Percentiles rank a stretch among this genome's conserved stretches.
phyloP scores from a whole-genome alignment of 2,329 filamentous ascomycete genomes.

The Fusarium sp. region DNA sequence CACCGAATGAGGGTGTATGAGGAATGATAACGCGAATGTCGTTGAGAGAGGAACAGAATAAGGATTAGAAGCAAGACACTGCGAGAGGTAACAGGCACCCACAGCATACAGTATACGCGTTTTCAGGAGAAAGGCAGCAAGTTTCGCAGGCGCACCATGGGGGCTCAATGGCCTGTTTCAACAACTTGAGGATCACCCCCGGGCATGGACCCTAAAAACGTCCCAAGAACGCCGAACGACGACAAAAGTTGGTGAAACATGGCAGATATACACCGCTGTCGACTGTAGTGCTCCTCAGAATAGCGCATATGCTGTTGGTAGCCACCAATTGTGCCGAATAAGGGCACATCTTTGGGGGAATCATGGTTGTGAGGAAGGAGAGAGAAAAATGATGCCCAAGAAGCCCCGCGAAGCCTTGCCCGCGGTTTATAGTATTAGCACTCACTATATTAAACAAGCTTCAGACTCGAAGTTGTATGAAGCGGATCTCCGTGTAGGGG shows the following conservation, averaged over 20 bases:
- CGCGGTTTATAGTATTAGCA: constrained; percentile 7
- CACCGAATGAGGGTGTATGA: constrained; percentile 8
- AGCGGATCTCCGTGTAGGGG: constrained; percentile 8
- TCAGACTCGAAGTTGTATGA: neutral
- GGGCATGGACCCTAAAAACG: constrained; percentile 29
- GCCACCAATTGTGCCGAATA: neutral
- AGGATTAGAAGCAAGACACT: neutral
- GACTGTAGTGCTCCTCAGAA: constrained; percentile 6
- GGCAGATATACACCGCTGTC: constrained; percentile 6
- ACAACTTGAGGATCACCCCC: constrained; percentile 21
- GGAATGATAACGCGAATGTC: constrained; percentile 2
- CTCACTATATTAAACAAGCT: constrained; percentile 23
- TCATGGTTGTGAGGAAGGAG: constrained; percentile 4
- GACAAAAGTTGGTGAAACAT: constrained; percentile 12
- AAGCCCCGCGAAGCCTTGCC: constrained; percentile 11
- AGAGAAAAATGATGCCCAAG: constrained; percentile 7
- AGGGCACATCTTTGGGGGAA: neutral
- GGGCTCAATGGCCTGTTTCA: constrained; percentile 26
- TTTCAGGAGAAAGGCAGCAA: constrained; percentile 17
- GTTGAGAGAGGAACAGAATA: neutral
- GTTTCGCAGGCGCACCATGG: constrained; percentile 23
- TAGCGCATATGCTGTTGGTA: constrained; percentile 5
- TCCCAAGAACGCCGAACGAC: constrained; percentile 9
- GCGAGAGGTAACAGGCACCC: neutral
- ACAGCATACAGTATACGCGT: constrained; percentile 4